Evolutionary conservation across 208 protist genomes (phyloP), one percentile per base, ranked within the genome.

Genomic region (Leptomonas pyrrhocoris): DNA sequence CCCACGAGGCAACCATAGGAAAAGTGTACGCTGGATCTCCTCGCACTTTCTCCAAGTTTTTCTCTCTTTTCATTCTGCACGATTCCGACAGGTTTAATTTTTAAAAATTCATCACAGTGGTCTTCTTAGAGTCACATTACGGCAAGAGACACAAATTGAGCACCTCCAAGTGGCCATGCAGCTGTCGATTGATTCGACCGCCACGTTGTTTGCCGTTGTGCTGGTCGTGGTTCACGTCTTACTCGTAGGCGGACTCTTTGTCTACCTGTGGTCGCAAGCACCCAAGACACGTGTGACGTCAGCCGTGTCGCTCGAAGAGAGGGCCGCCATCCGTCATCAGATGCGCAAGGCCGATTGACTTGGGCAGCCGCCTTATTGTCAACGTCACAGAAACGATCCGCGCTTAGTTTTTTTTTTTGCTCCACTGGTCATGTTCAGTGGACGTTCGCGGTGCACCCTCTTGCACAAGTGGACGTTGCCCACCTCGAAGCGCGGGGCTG

Each of bases 201-300:
- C 75, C 13, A 51, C 61, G 15, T 13, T 77, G 2, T 43, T 83
- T 23, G 78, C 71, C 2, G 55, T 42, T 13, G 65, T 45, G 1
- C 48, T 86, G 0, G 73, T 78, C 0, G 9, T 74, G 9, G 12
- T 69, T 1, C 81, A 86, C 67, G 54, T 86, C 27, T 12, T 69
- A 5, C 15, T 83, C 7, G 55, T 83, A 0, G 70, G 38, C 9
- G 59, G 48, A 0, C 59, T 81, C 18, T 73, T 86, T 59, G 34
- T 74, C 0, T 68, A 71, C 30, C 38, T 83, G 16, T 79, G 68
- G 51, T 68, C 36, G 42, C 77, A 83, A 30, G 60, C 71, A 15
- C 77, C 72, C 0, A 68, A 74, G 23, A 67, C 25, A 53, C 66
- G 60, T 16, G 57, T 58, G 13, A n/a, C 16, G 0, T 1, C 54